phyloP scores from a whole-genome alignment of 2,329 filamentous ascomycete species.

The Penicillium sp. region DNA sequence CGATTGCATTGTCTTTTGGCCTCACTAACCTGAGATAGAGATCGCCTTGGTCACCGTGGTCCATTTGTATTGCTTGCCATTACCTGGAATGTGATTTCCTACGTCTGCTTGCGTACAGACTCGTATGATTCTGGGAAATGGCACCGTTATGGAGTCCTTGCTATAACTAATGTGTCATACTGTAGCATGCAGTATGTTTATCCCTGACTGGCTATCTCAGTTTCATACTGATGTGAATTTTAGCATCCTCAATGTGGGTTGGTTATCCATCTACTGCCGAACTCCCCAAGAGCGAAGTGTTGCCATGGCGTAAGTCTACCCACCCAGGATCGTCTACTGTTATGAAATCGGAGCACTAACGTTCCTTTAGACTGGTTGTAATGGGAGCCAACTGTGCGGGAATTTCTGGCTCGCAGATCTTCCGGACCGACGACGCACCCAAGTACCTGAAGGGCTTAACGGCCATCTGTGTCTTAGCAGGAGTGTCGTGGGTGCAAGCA shows the following conservation, averaged over 20 bases:
- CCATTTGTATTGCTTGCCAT: conserved; percentile 36
- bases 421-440: conserved; percentile 38
- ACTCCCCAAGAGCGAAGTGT: conserved; percentile 60
- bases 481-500: conserved; percentile 23
- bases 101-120: conserved; percentile 33
- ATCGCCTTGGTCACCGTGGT: conserved; percentile 34
- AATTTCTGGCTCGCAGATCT: conserved; percentile 63
- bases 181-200: conserved; percentile 38
- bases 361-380: conserved; percentile 45
- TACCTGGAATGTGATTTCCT: conserved; percentile 42
- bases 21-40: conserved; percentile 21
- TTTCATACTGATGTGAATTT: conserved; percentile 4
- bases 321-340: background rate
- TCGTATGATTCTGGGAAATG: conserved; percentile 24
- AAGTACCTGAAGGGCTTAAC: conserved; percentile 29
- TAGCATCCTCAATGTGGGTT: conserved; percentile 56
- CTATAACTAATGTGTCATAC: conserved; percentile 30
- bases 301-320: conserved; percentile 55
- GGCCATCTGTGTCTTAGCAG: conserved; percentile 25
- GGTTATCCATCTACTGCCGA: conserved; percentile 57
- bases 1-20: background rate
- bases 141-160: conserved; percentile 32
- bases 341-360: background rate
- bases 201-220: background rate
- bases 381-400: conserved; percentile 64